phyloP scores from a whole-genome alignment of 2,329 filamentous ascomycete species.

The Fusarium robinianum region DNA sequence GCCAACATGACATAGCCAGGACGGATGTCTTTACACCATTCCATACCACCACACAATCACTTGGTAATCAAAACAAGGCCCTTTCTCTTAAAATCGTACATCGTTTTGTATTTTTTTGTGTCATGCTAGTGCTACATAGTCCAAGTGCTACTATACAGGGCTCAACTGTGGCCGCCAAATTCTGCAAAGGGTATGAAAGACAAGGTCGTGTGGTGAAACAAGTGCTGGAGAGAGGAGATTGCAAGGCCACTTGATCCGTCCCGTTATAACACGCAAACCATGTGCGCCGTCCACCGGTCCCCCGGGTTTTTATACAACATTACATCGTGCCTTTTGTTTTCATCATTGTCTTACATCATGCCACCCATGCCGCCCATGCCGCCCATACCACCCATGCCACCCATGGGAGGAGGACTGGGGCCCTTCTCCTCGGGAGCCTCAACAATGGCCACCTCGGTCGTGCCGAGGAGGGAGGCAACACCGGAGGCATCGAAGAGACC shows the following conservation, averaged over 20 bases:
- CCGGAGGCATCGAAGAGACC: constrained; percentile 93
- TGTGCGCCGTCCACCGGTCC: constrained; percentile 48
- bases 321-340: constrained; percentile 32
- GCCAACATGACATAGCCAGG: too few species aligned
- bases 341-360: constrained; percentile 58
- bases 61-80: not conserved
- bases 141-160: constrained; percentile 44
- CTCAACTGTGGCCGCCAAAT: constrained; percentile 36
- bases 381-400: constrained; percentile 69
- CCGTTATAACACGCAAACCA: constrained; percentile 54
- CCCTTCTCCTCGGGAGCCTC: constrained; percentile 95
- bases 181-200: constrained; percentile 39
- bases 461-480: constrained; percentile 95
- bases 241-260: constrained; percentile 39
- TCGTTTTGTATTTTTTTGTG: constrained; percentile 27
- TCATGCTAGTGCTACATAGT: constrained; percentile 39
- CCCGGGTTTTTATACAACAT: constrained; percentile 39
- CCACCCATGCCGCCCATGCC: constrained; percentile 60
- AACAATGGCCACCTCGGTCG: constrained; percentile 96
- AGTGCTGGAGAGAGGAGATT: constrained; percentile 44
- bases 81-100: constrained; percentile 7
- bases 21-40: too few species aligned
- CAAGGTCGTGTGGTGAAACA: constrained; percentile 31
- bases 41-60: too few species aligned
- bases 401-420: constrained; percentile 61